These are phyloP conservation scores for Sisymbrium irio DNA, from an alignment of 345 rosid genomes.

Conservation along the genomic window DNA sequence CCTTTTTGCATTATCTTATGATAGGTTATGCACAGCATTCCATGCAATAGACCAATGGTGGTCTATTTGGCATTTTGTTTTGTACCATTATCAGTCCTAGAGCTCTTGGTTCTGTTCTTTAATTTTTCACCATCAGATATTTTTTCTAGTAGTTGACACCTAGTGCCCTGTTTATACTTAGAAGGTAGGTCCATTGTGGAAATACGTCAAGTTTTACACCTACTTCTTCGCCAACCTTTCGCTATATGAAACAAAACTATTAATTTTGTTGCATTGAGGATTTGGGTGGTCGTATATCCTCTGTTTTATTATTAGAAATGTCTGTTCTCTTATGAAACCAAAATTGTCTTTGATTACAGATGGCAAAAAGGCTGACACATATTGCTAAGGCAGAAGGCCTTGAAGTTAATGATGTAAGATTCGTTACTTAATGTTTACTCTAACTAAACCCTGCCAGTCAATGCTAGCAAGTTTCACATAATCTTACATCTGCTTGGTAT, in stretches of 20 bases:
- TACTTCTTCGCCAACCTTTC: background rate
- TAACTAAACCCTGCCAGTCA: constrained; percentile 9
- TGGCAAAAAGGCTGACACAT: constrained; percentile 92
- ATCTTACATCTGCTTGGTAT: constrained; percentile 10
- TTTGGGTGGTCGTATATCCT: background rate
- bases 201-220: background rate
- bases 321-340: constrained; percentile 17
- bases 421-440: constrained; percentile 1
- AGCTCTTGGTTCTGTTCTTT: background rate
- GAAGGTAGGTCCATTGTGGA: background rate
- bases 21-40: constrained; percentile 9
- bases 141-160: constrained; percentile 8
- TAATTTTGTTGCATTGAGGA: background rate
- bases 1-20: background rate
- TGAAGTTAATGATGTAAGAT: constrained; percentile 64
- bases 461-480: constrained; percentile 10
- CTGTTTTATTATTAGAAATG: background rate
- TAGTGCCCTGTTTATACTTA: background rate
- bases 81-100: background rate
- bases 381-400: constrained; percentile 83
- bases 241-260: background rate
- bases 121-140: background rate
- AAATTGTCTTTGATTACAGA: constrained; percentile 49
- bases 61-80: constrained; percentile 17
- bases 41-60: constrained; percentile 1